phyloP scores from a whole-genome alignment of 2,329 filamentous ascomycete species.

The Juglanconis juglandina region DNA sequence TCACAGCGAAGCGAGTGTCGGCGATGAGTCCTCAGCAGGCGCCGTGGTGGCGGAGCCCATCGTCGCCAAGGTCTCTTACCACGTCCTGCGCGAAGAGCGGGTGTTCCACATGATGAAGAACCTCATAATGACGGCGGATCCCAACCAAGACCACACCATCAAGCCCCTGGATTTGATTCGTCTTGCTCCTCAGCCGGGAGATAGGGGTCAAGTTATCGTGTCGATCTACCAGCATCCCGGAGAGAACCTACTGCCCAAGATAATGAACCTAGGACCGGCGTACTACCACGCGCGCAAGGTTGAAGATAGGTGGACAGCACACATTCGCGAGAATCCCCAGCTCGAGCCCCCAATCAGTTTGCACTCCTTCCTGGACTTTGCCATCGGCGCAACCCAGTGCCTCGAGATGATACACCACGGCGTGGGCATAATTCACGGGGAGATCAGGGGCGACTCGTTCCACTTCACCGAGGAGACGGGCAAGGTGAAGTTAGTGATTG shows the following conservation, averaged over 20 bases:
- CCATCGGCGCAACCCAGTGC: slow-evolving; percentile 81
- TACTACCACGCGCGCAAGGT: slow-evolving; percentile 58
- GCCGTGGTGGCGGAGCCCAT: slow-evolving; percentile 62
- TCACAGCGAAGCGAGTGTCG: slow-evolving; percentile 10
- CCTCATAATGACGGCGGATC: slow-evolving; percentile 68
- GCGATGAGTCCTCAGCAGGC: slow-evolving; percentile 30
- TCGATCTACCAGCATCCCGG: slow-evolving; percentile 80
- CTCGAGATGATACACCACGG: slow-evolving; percentile 89
- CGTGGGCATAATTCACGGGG: slow-evolving; percentile 81
- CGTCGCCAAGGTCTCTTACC: slow-evolving; percentile 77
- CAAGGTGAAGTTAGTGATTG: slow-evolving; percentile 74
- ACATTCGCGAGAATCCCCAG: slow-evolving; percentile 41
- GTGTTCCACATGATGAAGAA: slow-evolving; percentile 80
- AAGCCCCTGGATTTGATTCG: slow-evolving; percentile 77
- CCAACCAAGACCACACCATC: slow-evolving; percentile 70
- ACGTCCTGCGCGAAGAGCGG: slow-evolving; percentile 79
- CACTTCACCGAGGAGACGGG: slow-evolving; percentile 73
- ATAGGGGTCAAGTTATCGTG: slow-evolving; percentile 69
- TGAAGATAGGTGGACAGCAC: slow-evolving; percentile 47
- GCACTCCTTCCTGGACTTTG: slow-evolving; percentile 81
- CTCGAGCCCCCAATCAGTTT: slow-evolving; percentile 64
- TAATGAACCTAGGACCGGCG: slow-evolving; percentile 75
- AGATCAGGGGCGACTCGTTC: slow-evolving; percentile 86
- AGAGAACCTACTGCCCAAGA: slow-evolving; percentile 64
- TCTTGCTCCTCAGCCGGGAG: slow-evolving; percentile 63